Evolutionary conservation across 805 yeast genomes (phyloP), one percentile per base, ranked within the genome.

Genomic region (Starmerella geochares): DNA sequence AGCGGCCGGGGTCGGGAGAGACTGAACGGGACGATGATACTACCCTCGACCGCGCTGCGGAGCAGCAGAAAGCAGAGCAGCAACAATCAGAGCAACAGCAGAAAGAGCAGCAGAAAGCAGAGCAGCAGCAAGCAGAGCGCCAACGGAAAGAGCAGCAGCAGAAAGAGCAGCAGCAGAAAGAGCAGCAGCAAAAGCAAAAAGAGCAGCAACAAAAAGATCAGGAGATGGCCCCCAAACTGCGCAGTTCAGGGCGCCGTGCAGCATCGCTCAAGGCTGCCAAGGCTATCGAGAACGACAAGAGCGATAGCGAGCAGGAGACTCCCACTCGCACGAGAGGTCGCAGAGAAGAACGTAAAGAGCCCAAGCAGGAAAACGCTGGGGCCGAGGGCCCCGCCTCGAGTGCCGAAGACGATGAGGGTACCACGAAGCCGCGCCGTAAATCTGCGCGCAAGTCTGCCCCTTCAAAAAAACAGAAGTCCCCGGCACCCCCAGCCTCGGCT

Each of bases 201-300:
- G n/a, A n/a, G 11, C 23, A 17, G 16, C n/a, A 23, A n/a, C 9
- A 24, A 16, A 17, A 19, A 33, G 38, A n/a, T 8, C 13, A 5
- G 11, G 39, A 40, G 24, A 17, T 9, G 19, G 46, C 17, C 25
- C 13, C 14, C 24, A 8, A 20, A 6, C 27, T 19, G 19, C 46
- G 46, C 5, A 27, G 25, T 6, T 13, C 19, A 5, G 37, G 37
- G 7, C 36, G 37, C 11, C 46, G 46, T 14, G 46, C 37, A 11
- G 46, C 46, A 4, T 28, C 46, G 14, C 5, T 41, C 14, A 41
- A 41, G 28, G 46, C 46, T n/a, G 8, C 46, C 3, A 17, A 16
- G 28, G 46, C 46, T 2, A 20, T 41, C 28, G 46, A 41, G 20
- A 36, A 41, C 14, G 46, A 28, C 20, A 28, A 14, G 5, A 31